Evolutionary conservation across 1,284 basidiomycete genomes (phyloP).

Genomic region (Moesziomyces sp.): DNA sequence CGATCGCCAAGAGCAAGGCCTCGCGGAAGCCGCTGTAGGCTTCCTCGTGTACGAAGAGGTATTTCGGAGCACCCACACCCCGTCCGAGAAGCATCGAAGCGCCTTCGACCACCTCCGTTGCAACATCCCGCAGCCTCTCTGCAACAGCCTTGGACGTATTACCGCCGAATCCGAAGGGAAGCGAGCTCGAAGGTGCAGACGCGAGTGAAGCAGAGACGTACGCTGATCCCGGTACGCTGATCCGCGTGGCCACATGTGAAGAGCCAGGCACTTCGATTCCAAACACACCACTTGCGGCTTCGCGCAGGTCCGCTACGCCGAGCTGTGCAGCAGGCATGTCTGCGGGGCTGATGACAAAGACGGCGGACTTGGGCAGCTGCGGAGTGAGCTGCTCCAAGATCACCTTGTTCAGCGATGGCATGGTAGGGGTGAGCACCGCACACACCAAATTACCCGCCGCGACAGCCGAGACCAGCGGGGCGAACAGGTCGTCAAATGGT

Average conservation of each 20-base stretch:
- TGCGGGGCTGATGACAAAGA: slow-evolving; percentile 6
- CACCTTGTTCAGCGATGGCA: slow-evolving; percentile 10
- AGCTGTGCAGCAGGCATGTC: slow-evolving; percentile 2
- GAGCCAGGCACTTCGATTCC: slow-evolving; percentile 9
- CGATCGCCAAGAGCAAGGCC: slow-evolving; percentile 12
- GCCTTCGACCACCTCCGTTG: slow-evolving; percentile 12
- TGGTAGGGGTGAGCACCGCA: slow-evolving; percentile 12
- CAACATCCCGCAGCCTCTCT: slow-evolving; percentile 7
- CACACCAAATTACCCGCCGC: slow-evolving; percentile 17
- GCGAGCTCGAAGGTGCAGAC: not conserved
- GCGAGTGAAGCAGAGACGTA: slow-evolving; percentile 14
- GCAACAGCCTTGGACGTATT: not conserved
- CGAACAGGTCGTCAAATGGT: slow-evolving; percentile 21
- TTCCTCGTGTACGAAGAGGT: slow-evolving; percentile 22
- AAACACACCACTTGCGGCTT: not conserved
- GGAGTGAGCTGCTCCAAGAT: slow-evolving; percentile 10
- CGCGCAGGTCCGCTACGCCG: slow-evolving; percentile 2
- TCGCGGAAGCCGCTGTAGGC: slow-evolving; percentile 5
- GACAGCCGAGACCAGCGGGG: slow-evolving; percentile 13
- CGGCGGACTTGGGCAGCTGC: slow-evolving; percentile 9
- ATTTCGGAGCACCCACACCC: slow-evolving; percentile 17
- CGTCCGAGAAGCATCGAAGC: slow-evolving; percentile 6
- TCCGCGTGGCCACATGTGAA: slow-evolving; percentile 7
- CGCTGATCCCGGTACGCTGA: slow-evolving; percentile 4
- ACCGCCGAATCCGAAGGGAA: not conserved